These are phyloP conservation scores for Cornus florida DNA, from an alignment of 148 eudicot species.

Conservation along the genomic window DNA sequence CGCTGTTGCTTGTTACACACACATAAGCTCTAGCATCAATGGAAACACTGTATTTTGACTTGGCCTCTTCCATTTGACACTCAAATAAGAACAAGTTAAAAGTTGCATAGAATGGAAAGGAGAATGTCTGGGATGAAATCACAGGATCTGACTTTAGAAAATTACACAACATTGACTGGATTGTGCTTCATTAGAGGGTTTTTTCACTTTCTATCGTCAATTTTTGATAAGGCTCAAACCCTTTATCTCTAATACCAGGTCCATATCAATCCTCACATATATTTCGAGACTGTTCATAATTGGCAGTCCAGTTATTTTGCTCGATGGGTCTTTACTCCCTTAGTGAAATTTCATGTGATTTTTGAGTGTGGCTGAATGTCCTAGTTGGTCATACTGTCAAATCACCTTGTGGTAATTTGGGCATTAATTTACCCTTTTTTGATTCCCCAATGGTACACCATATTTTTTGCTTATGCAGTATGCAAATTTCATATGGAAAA, in stretches of 20 bases:
- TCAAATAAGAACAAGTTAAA: too few relatives aligned
- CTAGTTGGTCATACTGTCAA: not conserved
- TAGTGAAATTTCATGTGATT: not conserved
- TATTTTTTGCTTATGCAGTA: not conserved
- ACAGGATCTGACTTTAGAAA: too few relatives aligned
- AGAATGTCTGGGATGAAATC: too few relatives aligned
- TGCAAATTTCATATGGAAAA: not conserved
- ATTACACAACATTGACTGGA: too few relatives aligned
- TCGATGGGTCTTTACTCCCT: not conserved
- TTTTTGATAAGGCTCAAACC: too few relatives aligned
- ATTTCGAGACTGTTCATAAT: too few relatives aligned
- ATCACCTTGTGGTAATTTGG: not conserved
- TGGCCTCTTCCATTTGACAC: not conserved
- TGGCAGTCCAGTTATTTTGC: too few relatives aligned
- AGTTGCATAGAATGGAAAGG: too few relatives aligned
- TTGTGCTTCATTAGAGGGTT: too few relatives aligned
- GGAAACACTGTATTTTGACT: not conserved
- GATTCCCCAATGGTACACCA: not conserved
- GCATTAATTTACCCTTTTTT: not conserved
- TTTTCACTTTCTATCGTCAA: not conserved
- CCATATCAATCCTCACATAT: too few relatives aligned
- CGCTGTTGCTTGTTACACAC: constrained; percentile 3
- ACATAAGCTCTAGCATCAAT: not conserved
- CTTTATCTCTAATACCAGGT: too few relatives aligned
- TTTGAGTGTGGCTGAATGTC: not conserved